These are phyloP conservation scores for Claviceps pazoutovae DNA, from an alignment of 2,329 filamentous ascomycete genomes.

Conservation along the genomic window DNA sequence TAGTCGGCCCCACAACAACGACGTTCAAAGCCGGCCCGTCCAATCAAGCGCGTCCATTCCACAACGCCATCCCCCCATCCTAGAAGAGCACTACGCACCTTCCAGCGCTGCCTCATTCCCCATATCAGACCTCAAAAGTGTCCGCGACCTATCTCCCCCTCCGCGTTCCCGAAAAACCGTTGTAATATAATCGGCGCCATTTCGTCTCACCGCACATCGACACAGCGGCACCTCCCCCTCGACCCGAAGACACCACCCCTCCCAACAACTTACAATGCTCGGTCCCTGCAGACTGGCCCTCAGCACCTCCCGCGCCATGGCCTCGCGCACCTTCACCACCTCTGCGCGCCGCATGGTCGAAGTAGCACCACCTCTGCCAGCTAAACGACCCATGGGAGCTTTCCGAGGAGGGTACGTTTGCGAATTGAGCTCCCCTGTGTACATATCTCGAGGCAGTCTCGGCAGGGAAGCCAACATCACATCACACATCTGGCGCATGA, in stretches of 20 bases:
- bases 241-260: background rate
- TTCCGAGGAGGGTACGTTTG: slow-evolving; percentile 45
- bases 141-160: background rate
- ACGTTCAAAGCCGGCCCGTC: background rate
- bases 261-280: slow-evolving; percentile 22
- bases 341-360: slow-evolving; percentile 32
- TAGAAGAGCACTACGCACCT: background rate
- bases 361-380: slow-evolving; percentile 35
- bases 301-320: slow-evolving; percentile 24
- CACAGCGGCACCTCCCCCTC: no score
- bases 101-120: background rate
- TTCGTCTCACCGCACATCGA: no score
- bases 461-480: no score
- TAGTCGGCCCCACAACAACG: no score
- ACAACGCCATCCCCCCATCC: background rate
- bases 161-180: background rate
- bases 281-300: slow-evolving; percentile 30
- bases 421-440: background rate
- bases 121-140: background rate
- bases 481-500: no score
- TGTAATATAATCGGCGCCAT: no score
- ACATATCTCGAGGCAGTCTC: no score
- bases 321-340: slow-evolving; percentile 33
- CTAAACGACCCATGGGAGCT: slow-evolving; percentile 44
- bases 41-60: slow-evolving; percentile 9